phyloP scores from a whole-genome alignment of 306 rosid genomes.

The Alnus rubra region DNA sequence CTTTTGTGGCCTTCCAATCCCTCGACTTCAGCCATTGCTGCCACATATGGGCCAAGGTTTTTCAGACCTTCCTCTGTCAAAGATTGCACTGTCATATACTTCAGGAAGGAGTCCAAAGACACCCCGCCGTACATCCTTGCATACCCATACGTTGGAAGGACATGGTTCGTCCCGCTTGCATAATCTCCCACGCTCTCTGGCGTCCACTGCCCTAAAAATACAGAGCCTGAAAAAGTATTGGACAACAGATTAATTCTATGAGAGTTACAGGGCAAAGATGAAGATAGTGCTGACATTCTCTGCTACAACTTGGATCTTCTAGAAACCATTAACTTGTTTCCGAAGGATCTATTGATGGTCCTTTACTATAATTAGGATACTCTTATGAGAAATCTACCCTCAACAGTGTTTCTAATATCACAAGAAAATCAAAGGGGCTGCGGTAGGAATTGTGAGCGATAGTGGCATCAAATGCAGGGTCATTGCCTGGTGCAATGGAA shows the following conservation, averaged over 20 bases:
- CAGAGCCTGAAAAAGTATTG: constrained; percentile 64
- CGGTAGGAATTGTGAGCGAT: neutral
- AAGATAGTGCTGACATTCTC: neutral
- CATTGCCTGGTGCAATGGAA: neutral
- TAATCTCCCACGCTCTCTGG: constrained; percentile 98
- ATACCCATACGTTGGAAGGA: constrained; percentile 97
- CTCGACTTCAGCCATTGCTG: constrained; percentile 92
- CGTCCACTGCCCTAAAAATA: constrained; percentile 92
- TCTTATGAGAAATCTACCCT: neutral
- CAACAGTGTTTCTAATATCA: neutral
- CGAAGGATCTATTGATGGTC: neutral
- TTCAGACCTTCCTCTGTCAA: constrained; percentile 88
- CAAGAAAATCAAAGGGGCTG: neutral
- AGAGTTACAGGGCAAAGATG: neutral
- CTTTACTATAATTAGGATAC: neutral
- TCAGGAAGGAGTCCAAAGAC: constrained; percentile 86
- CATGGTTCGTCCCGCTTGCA: constrained; percentile 98
- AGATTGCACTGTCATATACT: constrained; percentile 94
- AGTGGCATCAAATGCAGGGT: neutral
- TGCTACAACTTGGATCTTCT: neutral
- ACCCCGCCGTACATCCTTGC: constrained; percentile 98
- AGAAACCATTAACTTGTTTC: neutral
- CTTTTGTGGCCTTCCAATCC: constrained; percentile 93
- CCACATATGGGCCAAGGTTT: constrained; percentile 85
- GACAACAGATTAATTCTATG: neutral